A percentile compares a stretch with the other conserved stretches of the same genome.
These are phyloP conservation scores for Lumnitzera littorea DNA, from an alignment of 345 rosid species.

Conservation along the genomic window DNA sequence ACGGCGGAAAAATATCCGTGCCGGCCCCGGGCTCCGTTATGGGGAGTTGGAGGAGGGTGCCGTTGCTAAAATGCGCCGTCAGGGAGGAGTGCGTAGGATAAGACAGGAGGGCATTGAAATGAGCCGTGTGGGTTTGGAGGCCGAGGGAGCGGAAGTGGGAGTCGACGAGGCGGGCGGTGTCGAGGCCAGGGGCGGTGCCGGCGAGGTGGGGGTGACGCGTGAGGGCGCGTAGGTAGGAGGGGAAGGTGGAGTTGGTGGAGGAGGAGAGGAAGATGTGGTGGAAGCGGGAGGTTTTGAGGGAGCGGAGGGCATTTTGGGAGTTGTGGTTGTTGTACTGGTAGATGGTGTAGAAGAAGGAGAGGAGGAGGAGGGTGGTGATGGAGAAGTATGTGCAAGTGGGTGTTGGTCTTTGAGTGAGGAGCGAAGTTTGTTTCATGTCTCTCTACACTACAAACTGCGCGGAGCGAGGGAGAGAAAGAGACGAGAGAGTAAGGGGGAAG, in stretches of 20 bases:
- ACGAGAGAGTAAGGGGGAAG: neutral
- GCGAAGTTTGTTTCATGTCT: slow-evolving; percentile 37
- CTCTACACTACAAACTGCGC: too few species aligned
- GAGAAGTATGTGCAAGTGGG: slow-evolving; percentile 20
- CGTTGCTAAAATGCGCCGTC: slow-evolving; percentile 46
- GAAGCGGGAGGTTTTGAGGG: slow-evolving; percentile 29
- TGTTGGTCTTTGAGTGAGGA: slow-evolving; percentile 10
- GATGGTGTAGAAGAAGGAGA: slow-evolving; percentile 48
- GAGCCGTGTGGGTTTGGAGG: slow-evolving; percentile 43
- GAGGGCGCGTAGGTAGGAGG: slow-evolving; percentile 75
- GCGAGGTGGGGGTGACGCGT: slow-evolving; percentile 81
- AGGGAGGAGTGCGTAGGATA: slow-evolving; percentile 55
- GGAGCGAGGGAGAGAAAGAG: neutral
- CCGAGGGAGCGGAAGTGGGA: slow-evolving; percentile 54
- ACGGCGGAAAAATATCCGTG: slow-evolving; percentile 43
- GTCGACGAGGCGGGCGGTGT: slow-evolving; percentile 42
- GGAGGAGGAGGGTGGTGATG: slow-evolving; percentile 38
- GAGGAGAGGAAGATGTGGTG: slow-evolving; percentile 57
- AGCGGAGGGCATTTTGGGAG: slow-evolving; percentile 22
- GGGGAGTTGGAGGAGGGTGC: slow-evolving; percentile 24
- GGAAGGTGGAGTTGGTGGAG: slow-evolving; percentile 57
- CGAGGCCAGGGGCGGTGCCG: slow-evolving; percentile 57
- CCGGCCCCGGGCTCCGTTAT: slow-evolving; percentile 28
- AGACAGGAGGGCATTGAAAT: slow-evolving; percentile 59
- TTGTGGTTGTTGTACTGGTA: slow-evolving; percentile 28